These are phyloP conservation scores for Clonostachys rhizophaga DNA, from an alignment of 2,329 filamentous ascomycete genomes.

Conservation along the genomic window DNA sequence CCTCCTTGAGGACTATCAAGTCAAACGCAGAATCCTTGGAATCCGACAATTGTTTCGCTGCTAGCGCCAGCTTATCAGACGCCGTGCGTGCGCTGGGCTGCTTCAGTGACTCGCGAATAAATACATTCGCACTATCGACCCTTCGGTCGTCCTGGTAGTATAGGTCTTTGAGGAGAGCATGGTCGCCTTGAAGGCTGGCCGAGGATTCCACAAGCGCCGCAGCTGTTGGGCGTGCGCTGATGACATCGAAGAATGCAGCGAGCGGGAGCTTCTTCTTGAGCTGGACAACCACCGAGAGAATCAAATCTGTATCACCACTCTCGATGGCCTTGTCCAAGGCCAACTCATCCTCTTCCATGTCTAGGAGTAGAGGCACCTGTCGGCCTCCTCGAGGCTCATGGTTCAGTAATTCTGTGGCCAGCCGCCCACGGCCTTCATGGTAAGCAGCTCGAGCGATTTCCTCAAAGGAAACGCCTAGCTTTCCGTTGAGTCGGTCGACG, in stretches of 20 bases:
- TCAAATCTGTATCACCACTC: conserved; percentile 88
- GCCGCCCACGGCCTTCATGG: conserved; percentile 82
- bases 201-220: conserved; percentile 86
- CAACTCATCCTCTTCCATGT: conserved; percentile 93
- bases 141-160: conserved; percentile 97
- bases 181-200: conserved; percentile 65
- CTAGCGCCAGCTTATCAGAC: conserved; percentile 83
- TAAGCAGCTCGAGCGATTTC: conserved; percentile 90
- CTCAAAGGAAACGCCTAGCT: conserved; percentile 92
- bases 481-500: conserved; percentile 80
- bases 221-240: conserved; percentile 80
- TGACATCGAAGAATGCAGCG: conserved; percentile 86
- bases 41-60: conserved; percentile 77
- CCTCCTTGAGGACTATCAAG: conserved; percentile 72
- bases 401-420: conserved; percentile 88
- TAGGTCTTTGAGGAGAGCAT: conserved; percentile 83
- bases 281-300: conserved; percentile 83
- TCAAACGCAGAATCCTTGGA: conserved; percentile 76
- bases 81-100: conserved; percentile 67
- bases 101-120: conserved; percentile 76
- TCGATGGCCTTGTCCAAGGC: conserved; percentile 96
- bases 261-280: conserved; percentile 87
- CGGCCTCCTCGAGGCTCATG: conserved; percentile 93
- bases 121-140: conserved; percentile 81
- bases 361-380: conserved; percentile 87